Base-by-base conservation (phyloP, 176 grass and related monocot genomes). In the Carex parvula region DNA sequence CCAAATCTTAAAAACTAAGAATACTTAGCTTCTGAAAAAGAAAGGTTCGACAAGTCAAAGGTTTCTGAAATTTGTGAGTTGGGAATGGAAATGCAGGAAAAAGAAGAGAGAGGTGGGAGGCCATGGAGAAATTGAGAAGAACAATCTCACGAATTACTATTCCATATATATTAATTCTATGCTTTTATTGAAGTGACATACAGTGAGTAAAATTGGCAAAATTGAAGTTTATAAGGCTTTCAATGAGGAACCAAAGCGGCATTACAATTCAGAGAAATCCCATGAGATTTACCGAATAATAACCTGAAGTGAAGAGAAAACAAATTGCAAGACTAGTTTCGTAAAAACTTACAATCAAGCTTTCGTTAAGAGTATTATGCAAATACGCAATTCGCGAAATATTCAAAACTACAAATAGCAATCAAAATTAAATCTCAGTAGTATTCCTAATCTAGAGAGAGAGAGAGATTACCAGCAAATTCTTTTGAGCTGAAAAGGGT, bases 231-330 rank as follows among this genome's bases (percentile, higher is more conserved):
- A 3, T 13, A 72, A 72, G 37, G 9, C n/a, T 33, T 57, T 24
- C 13, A 64, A 55, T 79, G 46, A 78, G 20, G 52, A 18, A 41
- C 35, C 30, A 59, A 16, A 89, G 24, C 66, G 22, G n/a, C 15
- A 81, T 52, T 60, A 3, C 26, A 35, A 8, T 60, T n/a, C 48
- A 61, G 46, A 18, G 11, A 55, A n/a, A 57, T 24, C 32, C 10
- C 48, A 10, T 80, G 7, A 29, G 15, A 52, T 79, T 79, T 8
- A 54, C 44, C 74, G 56, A 16, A 8, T 69, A 37, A 39, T 37
- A 69, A 69, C 9, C 16, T 39, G 68, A 44, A 44, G 83, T 92
- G 86, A 44, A 75, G 80, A 76, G 21, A 39, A 54, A 75, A 20
- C 33, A 70, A 77, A 64, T 5, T 7, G 4, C 3, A 10, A 17